Conservation (phyloP, 2,329 filamentous ascomycete genomes). For the Laburnicola sp. region DNA sequence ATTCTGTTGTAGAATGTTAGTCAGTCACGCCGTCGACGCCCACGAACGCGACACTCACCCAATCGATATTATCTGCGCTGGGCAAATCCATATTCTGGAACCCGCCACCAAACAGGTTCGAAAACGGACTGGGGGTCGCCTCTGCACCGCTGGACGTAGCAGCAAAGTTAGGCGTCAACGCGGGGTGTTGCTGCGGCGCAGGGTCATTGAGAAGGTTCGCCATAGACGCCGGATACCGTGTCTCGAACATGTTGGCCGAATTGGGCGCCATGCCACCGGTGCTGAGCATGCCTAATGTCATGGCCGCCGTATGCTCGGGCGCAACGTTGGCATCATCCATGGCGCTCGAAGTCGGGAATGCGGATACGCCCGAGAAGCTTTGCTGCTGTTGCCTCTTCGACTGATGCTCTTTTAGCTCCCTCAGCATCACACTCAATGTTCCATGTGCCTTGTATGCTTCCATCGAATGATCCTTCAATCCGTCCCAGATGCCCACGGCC, state of each 20-base stretch:
- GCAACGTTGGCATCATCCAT: constrained; percentile 60
- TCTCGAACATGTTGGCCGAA: constrained; percentile 47
- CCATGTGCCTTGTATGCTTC: constrained; percentile 87
- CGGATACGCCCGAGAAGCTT: constrained; percentile 35
- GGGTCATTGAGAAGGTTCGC: constrained; percentile 45
- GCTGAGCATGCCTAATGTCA: constrained; percentile 71
- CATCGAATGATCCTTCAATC: constrained; percentile 74
- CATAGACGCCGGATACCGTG: constrained; percentile 44
- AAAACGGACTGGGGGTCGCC: constrained; percentile 57
- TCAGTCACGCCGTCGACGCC: not conserved
- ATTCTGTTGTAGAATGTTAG: constrained; percentile 44
- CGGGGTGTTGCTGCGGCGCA: constrained; percentile 33
- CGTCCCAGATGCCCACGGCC: constrained; percentile 78
- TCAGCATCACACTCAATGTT: constrained; percentile 80
- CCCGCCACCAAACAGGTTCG: constrained; percentile 56
- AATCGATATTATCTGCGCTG: constrained; percentile 57
- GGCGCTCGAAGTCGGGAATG: constrained; percentile 33
- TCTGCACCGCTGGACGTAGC: constrained; percentile 44
- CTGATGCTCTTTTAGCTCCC: constrained; percentile 66
- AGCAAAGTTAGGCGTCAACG: constrained; percentile 42
- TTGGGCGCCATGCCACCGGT: constrained; percentile 62
- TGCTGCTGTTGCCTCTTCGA: constrained; percentile 31
- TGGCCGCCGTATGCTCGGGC: constrained; percentile 66
- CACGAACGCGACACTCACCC: constrained; percentile 55
- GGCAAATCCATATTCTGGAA: constrained; percentile 60